phyloP scores from a whole-genome alignment of 345 rosid species.

The Hevea brasiliensis region DNA sequence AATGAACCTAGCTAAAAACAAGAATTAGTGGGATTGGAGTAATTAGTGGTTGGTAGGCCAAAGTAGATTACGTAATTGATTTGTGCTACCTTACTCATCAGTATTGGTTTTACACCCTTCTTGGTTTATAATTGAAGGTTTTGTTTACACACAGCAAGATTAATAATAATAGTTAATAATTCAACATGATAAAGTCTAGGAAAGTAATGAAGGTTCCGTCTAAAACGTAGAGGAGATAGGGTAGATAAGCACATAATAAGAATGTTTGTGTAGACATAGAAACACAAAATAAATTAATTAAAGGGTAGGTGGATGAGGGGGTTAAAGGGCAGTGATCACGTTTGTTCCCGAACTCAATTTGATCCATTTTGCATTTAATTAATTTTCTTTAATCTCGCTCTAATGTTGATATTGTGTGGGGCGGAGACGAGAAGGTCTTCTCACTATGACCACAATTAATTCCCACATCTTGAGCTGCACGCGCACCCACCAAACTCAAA shows the following conservation, averaged over 20 bases:
- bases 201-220: constrained; percentile 2
- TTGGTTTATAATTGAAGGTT: constrained; percentile 42
- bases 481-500: constrained; percentile 70
- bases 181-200: constrained; percentile 21
- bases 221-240: not conserved
- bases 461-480: constrained; percentile 57
- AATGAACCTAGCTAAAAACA: not conserved
- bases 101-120: constrained; percentile 23
- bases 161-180: constrained; percentile 28
- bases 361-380: too few relatives aligned
- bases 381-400: too few relatives aligned
- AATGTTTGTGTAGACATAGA: not conserved
- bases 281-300: not conserved
- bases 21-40: constrained; percentile 12
- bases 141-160: constrained; percentile 22
- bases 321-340: too few relatives aligned
- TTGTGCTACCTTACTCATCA: constrained; percentile 32
- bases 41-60: constrained; percentile 27
- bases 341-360: too few relatives aligned
- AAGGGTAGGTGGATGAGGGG: not conserved
- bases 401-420: too few relatives aligned
- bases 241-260: not conserved
- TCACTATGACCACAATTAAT: constrained; percentile 61
- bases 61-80: constrained; percentile 33
- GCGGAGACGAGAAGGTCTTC: too few relatives aligned